phyloP scores from a whole-genome alignment of 805 yeast species.

The Tetrapisispora arboricola region DNA sequence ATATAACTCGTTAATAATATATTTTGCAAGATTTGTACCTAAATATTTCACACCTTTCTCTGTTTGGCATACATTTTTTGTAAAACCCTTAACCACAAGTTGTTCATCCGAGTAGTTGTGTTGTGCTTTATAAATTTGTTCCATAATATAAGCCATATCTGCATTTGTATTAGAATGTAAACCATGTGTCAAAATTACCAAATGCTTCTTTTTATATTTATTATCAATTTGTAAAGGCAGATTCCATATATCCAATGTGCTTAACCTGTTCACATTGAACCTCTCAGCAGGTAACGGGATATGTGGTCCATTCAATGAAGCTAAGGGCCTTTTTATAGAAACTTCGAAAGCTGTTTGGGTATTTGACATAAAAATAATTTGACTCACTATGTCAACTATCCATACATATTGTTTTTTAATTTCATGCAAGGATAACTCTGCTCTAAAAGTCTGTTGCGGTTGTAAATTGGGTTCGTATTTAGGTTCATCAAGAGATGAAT shows the following conservation, averaged over 20 bases:
- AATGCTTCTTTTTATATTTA: slow-evolving; percentile 39
- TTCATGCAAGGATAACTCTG: slow-evolving; percentile 56
- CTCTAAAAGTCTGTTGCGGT: slow-evolving; percentile 54
- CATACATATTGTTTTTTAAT: slow-evolving; percentile 49
- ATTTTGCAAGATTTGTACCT: slow-evolving; percentile 65
- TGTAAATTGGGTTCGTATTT: slow-evolving; percentile 58
- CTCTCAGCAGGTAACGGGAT: slow-evolving; percentile 22
- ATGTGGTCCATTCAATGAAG: too few species aligned
- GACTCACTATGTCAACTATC: slow-evolving; percentile 64
- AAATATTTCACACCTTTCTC: slow-evolving; percentile 68
- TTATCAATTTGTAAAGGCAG: slow-evolving; percentile 31
- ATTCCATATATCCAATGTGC: slow-evolving; percentile 65
- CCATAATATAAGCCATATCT: slow-evolving; percentile 66
- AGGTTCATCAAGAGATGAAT: slow-evolving; percentile 72
- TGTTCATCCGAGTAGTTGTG: slow-evolving; percentile 31
- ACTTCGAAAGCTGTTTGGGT: slow-evolving; percentile 57
- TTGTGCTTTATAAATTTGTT: slow-evolving; percentile 43
- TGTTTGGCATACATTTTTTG: slow-evolving; percentile 65
- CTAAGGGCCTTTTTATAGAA: slow-evolving; percentile 22
- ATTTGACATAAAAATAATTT: slow-evolving; percentile 54
- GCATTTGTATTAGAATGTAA: slow-evolving; percentile 67
- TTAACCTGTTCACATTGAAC: slow-evolving; percentile 41
- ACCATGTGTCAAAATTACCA: slow-evolving; percentile 69
- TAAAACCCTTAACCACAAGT: slow-evolving; percentile 56
- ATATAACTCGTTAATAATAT: slow-evolving; percentile 39